A percentile compares a stretch with the other conserved stretches of the same genome.
Conservation (phyloP, 1,284 basidiomycete species). For the Puccinia polysora region DNA sequence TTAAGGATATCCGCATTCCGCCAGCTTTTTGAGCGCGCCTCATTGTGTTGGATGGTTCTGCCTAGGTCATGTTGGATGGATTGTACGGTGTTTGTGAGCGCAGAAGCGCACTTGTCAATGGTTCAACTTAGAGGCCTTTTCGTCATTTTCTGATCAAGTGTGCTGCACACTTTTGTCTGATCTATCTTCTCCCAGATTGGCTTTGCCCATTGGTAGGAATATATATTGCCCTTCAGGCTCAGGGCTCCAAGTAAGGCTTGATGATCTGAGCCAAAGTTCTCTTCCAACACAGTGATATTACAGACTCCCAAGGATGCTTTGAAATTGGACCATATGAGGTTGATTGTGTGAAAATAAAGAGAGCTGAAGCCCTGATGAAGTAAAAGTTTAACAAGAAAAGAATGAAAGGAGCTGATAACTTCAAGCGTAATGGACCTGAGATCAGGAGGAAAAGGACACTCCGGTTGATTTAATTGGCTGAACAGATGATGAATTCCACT, state of each 20-base stretch:
- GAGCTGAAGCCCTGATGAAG: no score
- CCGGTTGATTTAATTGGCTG: no score
- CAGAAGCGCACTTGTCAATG: not conserved
- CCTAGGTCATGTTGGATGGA: not conserved
- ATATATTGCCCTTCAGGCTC: no score
- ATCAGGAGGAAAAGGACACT: no score
- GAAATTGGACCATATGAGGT: constrained; percentile 17
- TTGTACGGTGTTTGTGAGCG: not conserved
- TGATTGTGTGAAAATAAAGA: no score
- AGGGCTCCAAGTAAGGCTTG: not conserved
- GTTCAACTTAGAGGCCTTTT: not conserved
- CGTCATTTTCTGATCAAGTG: no score
- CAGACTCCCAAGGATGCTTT: not conserved
- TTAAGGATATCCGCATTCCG: constrained; percentile 2
- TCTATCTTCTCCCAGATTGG: not conserved
- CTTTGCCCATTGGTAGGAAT: not conserved
- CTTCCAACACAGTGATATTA: not conserved
- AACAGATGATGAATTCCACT: no score
- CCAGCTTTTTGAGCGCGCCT: not conserved
- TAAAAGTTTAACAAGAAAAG: no score
- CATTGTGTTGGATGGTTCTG: not conserved
- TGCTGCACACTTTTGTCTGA: not conserved
- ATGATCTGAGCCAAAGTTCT: constrained; percentile 6
- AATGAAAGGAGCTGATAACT: no score
- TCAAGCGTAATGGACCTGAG: no score